Evolutionary conservation across 352 stramenopile genomes (phyloP).

Genomic region (Globisporangium perplexum): DNA sequence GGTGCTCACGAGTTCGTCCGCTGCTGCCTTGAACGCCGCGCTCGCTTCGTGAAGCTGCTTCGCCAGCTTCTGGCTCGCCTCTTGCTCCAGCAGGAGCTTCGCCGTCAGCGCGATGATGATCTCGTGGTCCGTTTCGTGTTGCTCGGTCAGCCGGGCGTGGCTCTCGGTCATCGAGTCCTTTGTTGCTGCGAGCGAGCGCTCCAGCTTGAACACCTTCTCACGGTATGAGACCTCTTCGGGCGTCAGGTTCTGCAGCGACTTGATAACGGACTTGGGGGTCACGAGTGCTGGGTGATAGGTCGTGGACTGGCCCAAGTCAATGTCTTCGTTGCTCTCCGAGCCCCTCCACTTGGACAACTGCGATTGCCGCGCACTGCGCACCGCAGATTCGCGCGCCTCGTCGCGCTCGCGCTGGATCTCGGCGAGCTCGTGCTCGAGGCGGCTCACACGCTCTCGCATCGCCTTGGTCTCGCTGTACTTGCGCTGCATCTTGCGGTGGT

Average conservation of each 20-base stretch:
- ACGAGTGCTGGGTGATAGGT: not conserved
- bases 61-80: conserved; percentile 36
- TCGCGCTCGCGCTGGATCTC: conserved; percentile 27
- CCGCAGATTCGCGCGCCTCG: conserved; percentile 18
- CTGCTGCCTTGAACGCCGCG: conserved; percentile 28
- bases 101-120: conserved; percentile 38
- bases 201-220: conserved; percentile 48
- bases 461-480: conserved; percentile 57
- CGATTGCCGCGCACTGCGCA: conserved; percentile 8
- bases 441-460: conserved; percentile 40
- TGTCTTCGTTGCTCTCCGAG: conserved; percentile 7
- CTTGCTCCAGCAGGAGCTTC: conserved; percentile 45
- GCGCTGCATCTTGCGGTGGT: conserved; percentile 71
- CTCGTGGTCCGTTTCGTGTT: conserved; percentile 22
- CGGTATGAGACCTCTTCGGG: conserved; percentile 36
- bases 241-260: conserved; percentile 12
- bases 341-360: conserved; percentile 4
- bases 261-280: not conserved
- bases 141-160: conserved; percentile 22
- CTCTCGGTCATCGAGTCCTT: conserved; percentile 32
- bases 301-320: not conserved
- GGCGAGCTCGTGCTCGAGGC: conserved; percentile 41
- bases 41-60: conserved; percentile 47
- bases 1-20: conserved; percentile 43
- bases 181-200: conserved; percentile 34